Evolutionary conservation across 202 grass and related monocot genomes (phyloP), one percentile per base, ranked within the genome.

Genomic region (Setaria viridis): DNA sequence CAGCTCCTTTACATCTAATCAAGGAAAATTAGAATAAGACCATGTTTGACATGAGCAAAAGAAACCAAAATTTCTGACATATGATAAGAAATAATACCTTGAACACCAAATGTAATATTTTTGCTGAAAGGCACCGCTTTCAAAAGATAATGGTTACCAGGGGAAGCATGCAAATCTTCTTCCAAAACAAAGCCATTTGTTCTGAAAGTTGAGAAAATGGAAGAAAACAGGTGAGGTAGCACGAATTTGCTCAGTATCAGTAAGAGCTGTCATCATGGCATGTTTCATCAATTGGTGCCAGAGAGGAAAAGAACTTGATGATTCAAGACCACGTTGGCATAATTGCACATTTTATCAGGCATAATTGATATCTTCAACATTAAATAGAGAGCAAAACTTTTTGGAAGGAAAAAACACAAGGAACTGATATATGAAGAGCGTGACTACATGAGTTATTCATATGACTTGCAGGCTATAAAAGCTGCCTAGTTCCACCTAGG

Each of bases 101-200:
- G 88, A 89, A 87, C 84, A 69, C 96, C 96, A 85, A 99, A 99
- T 57, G 93, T 94, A 35, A 95, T 87, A 76, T 92, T 99, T 89
- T 92, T 99, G 85, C 93, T 99, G 87, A 99, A 99, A 4, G 96
- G 93, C 32, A 99, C 93, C 51, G 91, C 93, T 95, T 95, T 94
- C 70, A 99, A 62, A 82, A 95, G 86, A 90, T 92, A 94, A 82
- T 90, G 90, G 58, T 91, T 89, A 64, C 96, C 90, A 88, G 93
- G 96, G 41, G 72, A 80, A 62, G 91, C 90, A 85, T 92, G 88
- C 55, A 92, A 47, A 89, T 95, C 93, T 80, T 94, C 93, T 75
- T 85, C 87, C 88, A 99, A 88, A 76, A 91, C 79, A 88, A 95
- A 99, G 70, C 91, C 96, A 91, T 95, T 99, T 83, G 92, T 94